Evolutionary conservation across 805 yeast genomes (phyloP).

Genomic region (Yueomyces sinensis): DNA sequence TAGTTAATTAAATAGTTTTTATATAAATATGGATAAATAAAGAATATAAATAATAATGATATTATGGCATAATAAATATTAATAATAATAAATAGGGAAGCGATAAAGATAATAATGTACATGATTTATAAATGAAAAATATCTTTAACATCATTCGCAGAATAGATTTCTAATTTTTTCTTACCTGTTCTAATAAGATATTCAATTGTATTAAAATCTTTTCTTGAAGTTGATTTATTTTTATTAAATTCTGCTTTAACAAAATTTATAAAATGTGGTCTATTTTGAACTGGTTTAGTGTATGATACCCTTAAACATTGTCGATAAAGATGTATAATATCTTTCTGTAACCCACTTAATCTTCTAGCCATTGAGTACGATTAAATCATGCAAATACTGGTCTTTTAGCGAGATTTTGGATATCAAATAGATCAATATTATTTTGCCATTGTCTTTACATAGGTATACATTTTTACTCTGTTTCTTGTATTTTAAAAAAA

Average conservation of each 20-base stretch:
- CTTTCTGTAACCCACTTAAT: constrained; percentile 38
- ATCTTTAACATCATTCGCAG: constrained; percentile 58
- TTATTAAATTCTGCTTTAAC: constrained; percentile 52
- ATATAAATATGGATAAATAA: no score
- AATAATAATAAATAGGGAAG: no score
- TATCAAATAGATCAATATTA: no score
- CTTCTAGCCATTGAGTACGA: constrained; percentile 19
- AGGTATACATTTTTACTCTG: no score
- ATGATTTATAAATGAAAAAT: no score
- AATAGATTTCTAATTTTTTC: constrained; percentile 57
- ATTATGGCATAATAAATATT: no score
- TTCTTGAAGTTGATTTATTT: constrained; percentile 44
- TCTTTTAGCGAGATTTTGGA: no score
- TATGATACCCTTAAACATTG: constrained; percentile 32
- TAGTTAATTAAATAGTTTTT: neutral
- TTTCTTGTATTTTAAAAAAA: no score
- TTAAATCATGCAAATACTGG: no score
- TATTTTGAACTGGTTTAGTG: constrained; percentile 34
- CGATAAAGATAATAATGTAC: no score
- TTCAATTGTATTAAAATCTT: constrained; percentile 77
- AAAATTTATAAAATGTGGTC: constrained; percentile 31
- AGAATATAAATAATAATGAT: neutral
- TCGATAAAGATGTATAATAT: constrained; percentile 37
- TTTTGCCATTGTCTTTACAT: no score
- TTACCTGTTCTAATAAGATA: constrained; percentile 69